Base-by-base conservation (phyloP, 371 early-diverging fungal genomes). In the Fennellomyces sp. region DNA sequence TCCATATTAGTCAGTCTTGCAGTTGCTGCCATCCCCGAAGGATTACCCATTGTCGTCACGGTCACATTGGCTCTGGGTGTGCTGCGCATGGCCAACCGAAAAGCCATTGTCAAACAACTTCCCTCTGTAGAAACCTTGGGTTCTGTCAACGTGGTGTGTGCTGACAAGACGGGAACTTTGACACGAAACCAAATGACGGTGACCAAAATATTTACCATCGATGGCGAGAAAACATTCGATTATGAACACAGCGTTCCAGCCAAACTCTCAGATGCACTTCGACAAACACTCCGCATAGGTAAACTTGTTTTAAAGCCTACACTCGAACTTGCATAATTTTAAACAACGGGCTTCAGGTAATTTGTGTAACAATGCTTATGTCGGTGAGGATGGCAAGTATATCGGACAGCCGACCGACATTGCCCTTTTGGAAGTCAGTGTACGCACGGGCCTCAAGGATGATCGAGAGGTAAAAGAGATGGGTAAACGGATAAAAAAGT, bases 21-120 rank as follows among this genome's bases (percentile, higher is more conserved):
- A 2, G 96, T 97, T 0, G 95, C 97, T 33, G 97, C 96, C 57
- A 96, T 97, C 39, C 98, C 98, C 1, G 97, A 96, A 68, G 94
- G 96, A 1, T 76, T 97, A 31, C 96, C 97, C 17, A 91, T 96
- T 62, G 94, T 93, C 15, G 93, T 97, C 26, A 93, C 96, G 0
- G 93, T 97, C 13, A 94, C 96, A 0, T 78, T 97, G 59, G 95
- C 95, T 0, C 71, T 94, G 15, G 94, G 94, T 35, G 95, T 95
- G 3, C 79, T 94, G 63, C 84, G 94, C 28, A 92, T 97, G 94
- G 93, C 96, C 8, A 87, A 89, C 31, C 80, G 91, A 45, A 84
- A 89, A 49, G 91, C 93, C 6, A 91, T 97, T 47, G 89, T 97
- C 21, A 96, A 94, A 70, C 93, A 94, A 64, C 76, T 97, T 13